Percentiles rank a stretch among this genome's conserved stretches.
These are phyloP conservation scores for Phalaenopsis equestris DNA, from an alignment of 106 monocot species.

Conservation along the genomic window DNA sequence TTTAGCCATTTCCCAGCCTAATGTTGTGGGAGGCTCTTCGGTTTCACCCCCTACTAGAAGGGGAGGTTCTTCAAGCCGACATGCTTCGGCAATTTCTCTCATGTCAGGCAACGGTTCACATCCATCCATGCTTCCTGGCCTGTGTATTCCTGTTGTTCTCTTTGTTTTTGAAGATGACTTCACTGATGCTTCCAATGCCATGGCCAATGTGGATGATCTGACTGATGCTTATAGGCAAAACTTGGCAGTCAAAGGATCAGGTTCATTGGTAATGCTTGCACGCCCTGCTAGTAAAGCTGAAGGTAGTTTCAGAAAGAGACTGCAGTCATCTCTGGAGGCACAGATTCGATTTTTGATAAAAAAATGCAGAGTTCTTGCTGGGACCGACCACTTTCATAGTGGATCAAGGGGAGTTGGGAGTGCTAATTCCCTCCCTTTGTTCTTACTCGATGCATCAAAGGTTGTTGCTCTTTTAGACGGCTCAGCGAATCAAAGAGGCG, in stretches of 20 bases:
- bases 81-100: conserved; percentile 41
- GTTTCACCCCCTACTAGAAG: conserved; percentile 38
- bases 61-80: conserved; percentile 26
- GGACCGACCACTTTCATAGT: conserved; percentile 32
- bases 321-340: conserved; percentile 65
- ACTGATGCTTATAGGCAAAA: conserved; percentile 23
- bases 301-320: conserved; percentile 50
- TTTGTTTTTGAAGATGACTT: conserved; percentile 72
- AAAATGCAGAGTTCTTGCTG: conserved; percentile 62
- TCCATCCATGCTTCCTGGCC: conserved; percentile 43
- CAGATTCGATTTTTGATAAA: conserved; percentile 86
- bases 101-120: conserved; percentile 48
- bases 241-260: conserved; percentile 36
- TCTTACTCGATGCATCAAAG: conserved; percentile 82
- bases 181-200: conserved; percentile 25
- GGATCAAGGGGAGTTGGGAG: conserved; percentile 45
- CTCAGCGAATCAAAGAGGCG: conserved; percentile 34
- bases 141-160: conserved; percentile 65
- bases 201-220: conserved; percentile 27
- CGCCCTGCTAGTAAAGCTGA: conserved; percentile 51
- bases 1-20: conserved; percentile 17
- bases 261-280: conserved; percentile 54
- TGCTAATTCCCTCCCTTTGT: conserved; percentile 47
- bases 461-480: conserved; percentile 55
- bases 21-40: conserved; percentile 20